Evolutionary conservation across 495 filamentous ascomycete genomes (phyloP).

Genomic region (Aspergillus funiculosus): DNA sequence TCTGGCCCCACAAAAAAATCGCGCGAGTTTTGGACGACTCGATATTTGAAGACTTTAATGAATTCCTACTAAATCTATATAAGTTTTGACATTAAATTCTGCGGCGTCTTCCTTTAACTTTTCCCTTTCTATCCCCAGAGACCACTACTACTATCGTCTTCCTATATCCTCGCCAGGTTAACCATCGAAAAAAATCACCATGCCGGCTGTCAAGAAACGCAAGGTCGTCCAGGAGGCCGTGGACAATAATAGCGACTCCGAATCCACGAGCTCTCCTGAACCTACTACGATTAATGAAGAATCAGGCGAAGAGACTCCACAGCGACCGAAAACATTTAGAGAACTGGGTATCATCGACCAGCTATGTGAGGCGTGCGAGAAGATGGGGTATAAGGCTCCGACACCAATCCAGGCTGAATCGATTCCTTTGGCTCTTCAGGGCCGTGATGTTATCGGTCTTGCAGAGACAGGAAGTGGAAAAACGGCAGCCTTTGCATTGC

Average conservation of each 20-base stretch:
- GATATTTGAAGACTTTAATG: too few relatives aligned
- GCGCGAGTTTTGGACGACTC: too few relatives aligned
- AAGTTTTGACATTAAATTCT: background rate
- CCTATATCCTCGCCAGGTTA: too few relatives aligned
- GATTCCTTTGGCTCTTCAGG: constrained; percentile 75
- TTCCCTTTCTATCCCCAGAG: constrained; percentile 11
- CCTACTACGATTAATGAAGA: constrained; percentile 2
- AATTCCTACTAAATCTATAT: constrained; percentile 1
- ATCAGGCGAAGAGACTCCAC: constrained; percentile 2
- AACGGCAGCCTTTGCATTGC: constrained; percentile 84
- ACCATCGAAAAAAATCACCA: constrained; percentile 16
- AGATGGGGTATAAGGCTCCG: constrained; percentile 74
- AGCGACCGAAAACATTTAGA: constrained; percentile 60
- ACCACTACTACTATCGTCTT: too few relatives aligned
- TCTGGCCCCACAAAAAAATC: constrained; percentile 25
- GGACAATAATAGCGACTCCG: constrained; percentile 17
- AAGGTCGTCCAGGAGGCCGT: constrained; percentile 27
- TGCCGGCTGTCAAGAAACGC: constrained; percentile 37
- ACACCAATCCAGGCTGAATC: constrained; percentile 73
- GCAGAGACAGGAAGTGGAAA: constrained; percentile 95
- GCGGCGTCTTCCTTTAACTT: constrained; percentile 18
- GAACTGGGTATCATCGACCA: constrained; percentile 84
- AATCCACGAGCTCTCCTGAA: constrained; percentile 15
- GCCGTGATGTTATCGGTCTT: constrained; percentile 83
- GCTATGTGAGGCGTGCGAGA: constrained; percentile 78